Evolutionary conservation across 768 basidiomycete genomes (phyloP).

Genomic region (Tulasnella sp.): DNA sequence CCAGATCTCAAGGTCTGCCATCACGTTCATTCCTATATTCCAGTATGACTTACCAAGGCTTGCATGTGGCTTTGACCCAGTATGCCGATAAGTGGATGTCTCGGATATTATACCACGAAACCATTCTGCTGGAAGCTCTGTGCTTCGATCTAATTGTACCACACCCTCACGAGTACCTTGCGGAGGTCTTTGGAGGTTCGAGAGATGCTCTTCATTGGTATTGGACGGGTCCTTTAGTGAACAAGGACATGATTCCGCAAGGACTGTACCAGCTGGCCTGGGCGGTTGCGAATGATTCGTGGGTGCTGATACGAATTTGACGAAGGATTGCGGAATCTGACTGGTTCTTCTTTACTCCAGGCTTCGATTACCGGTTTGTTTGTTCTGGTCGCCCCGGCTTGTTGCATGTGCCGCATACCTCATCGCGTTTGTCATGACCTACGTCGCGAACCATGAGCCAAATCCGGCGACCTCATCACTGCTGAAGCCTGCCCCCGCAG

Average conservation of each 20-base stretch:
- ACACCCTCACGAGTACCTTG: constrained; percentile 63
- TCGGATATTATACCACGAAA: constrained; percentile 60
- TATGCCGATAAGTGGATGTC: constrained; percentile 62
- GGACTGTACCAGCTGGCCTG: constrained; percentile 49
- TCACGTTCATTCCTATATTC: constrained; percentile 10
- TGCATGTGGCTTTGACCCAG: constrained; percentile 28
- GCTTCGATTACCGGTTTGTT: constrained; percentile 66
- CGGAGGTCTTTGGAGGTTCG: constrained; percentile 51
- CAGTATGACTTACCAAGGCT: neutral
- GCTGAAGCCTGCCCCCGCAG: too few relatives aligned
- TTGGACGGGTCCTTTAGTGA: constrained; percentile 25
- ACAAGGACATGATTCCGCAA: constrained; percentile 32
- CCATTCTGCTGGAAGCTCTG: constrained; percentile 64
- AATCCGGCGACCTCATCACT: too few relatives aligned
- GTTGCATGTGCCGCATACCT: constrained; percentile 69
- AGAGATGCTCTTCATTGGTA: constrained; percentile 10
- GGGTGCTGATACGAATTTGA: constrained; percentile 26
- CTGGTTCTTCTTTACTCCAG: constrained; percentile 29
- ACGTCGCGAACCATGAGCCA: too few relatives aligned
- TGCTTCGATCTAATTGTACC: constrained; percentile 77
- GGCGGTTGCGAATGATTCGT: constrained; percentile 86
- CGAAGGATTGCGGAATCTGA: neutral
- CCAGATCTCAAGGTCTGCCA: too few relatives aligned
- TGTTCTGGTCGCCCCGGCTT: constrained; percentile 54
- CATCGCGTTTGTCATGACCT: constrained; percentile 32